phyloP scores from a whole-genome alignment of 1,284 basidiomycete species.

The Moesziomyces globuligerus region DNA sequence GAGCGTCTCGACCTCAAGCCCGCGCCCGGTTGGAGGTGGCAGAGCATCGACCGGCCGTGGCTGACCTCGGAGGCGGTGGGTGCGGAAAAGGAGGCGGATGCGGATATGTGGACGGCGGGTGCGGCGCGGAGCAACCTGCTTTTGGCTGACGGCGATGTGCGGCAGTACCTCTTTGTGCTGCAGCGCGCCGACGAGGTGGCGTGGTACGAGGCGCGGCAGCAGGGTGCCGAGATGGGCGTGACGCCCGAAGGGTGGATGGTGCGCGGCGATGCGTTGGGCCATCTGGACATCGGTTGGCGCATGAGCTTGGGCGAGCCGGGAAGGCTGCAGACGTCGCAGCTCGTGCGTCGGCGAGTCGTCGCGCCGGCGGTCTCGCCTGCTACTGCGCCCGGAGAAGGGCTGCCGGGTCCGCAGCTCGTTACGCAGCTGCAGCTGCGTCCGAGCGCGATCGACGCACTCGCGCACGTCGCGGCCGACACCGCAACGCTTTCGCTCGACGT shows the following conservation, averaged over 20 bases:
- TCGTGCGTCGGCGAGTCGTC: constrained; percentile 18
- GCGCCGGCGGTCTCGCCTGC: constrained; percentile 1
- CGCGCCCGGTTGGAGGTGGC: constrained; percentile 29
- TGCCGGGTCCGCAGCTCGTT: background rate
- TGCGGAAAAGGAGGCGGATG: constrained; percentile 15
- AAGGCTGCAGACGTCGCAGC: constrained; percentile 41
- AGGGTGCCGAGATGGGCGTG: constrained; percentile 12
- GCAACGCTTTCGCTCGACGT: constrained; percentile 13
- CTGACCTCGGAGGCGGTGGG: background rate
- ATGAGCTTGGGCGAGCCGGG: constrained; percentile 59
- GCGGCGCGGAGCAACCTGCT: constrained; percentile 23
- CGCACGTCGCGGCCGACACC: background rate
- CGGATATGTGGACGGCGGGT: constrained; percentile 34
- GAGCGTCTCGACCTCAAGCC: constrained; percentile 46
- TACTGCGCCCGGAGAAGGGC: no score
- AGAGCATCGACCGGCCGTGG: constrained; percentile 35
- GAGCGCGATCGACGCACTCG: constrained; percentile 3
- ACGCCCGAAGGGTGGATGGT: constrained; percentile 12
- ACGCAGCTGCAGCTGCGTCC: constrained; percentile 11
- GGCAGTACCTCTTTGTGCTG: constrained; percentile 62
- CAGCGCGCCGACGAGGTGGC: background rate
- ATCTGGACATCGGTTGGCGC: constrained; percentile 63
- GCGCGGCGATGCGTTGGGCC: constrained; percentile 42
- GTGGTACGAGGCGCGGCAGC: constrained; percentile 1
- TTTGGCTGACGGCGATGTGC: constrained; percentile 47